A percentile compares a stretch with the other conserved stretches of the same genome.
Conservation (phyloP, 257 asterid genomes). For the Mitragyna speciosa region DNA sequence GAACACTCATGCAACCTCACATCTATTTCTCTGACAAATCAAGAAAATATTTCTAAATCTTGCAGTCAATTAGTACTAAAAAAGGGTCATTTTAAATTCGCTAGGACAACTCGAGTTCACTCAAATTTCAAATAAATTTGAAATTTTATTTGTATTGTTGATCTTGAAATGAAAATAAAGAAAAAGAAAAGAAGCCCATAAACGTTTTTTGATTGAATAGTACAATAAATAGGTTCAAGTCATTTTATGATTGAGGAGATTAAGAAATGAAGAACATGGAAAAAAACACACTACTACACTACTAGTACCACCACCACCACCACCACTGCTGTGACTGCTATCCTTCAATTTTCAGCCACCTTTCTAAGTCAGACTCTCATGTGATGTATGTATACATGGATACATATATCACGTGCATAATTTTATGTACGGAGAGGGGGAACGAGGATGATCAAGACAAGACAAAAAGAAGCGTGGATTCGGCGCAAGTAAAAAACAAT, state of each 20-base stretch:
- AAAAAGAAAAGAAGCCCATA: not conserved
- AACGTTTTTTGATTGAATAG: conserved; percentile 1
- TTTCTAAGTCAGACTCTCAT: not conserved
- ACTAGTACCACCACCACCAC: no score
- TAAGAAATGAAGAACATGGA: not conserved
- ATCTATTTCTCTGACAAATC: conserved; percentile 16
- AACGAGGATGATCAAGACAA: conserved; percentile 9
- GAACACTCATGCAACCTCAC: conserved; percentile 11
- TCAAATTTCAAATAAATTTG: conserved; percentile 21
- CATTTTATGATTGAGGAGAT: not conserved
- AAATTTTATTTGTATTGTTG: not conserved
- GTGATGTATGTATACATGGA: no score
- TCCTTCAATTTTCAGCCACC: not conserved
- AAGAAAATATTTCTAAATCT: not conserved
- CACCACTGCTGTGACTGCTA: not conserved
- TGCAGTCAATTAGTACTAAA: not conserved
- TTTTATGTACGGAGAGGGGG: not conserved
- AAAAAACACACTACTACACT: no score
- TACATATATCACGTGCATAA: not conserved
- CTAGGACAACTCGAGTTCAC: not conserved
- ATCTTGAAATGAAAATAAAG: not conserved
- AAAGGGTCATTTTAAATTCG: not conserved
- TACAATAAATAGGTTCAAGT: not conserved
- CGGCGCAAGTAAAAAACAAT: not conserved
- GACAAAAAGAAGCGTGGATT: conserved; percentile 1